phyloP scores from a whole-genome alignment of 345 rosid genomes.

The Gossypium mustelinum region DNA sequence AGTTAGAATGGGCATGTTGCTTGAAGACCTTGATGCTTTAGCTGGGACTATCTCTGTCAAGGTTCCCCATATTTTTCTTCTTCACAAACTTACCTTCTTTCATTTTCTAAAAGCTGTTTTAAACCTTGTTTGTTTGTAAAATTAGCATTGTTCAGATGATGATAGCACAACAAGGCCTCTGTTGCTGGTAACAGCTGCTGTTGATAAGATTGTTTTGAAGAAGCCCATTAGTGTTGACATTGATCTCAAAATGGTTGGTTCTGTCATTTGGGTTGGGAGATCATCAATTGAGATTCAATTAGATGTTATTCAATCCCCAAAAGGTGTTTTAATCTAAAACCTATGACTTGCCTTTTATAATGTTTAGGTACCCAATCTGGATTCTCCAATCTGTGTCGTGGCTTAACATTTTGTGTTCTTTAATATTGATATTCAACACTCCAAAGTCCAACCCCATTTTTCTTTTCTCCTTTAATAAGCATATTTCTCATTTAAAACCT shows the following conservation, averaged over 20 bases:
- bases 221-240: constrained; percentile 57
- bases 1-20: constrained; percentile 70
- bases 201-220: constrained; percentile 68
- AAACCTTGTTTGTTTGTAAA: constrained; percentile 8
- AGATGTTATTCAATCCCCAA: constrained; percentile 53
- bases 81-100: not conserved
- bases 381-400: too few relatives aligned
- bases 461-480: too few relatives aligned
- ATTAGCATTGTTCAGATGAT: constrained; percentile 63
- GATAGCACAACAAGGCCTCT: constrained; percentile 54
- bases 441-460: too few relatives aligned
- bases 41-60: constrained; percentile 84
- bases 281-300: constrained; percentile 86
- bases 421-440: not conserved
- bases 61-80: constrained; percentile 29
- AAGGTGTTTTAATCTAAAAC: constrained; percentile 34
- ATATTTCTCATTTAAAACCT: too few relatives aligned
- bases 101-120: not conserved
- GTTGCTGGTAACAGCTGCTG: constrained; percentile 84
- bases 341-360: not conserved
- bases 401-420: not conserved
- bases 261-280: constrained; percentile 87
- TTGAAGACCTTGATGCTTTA: constrained; percentile 95
- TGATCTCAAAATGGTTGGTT: constrained; percentile 57
- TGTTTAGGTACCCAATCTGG: too few relatives aligned